A percentile compares a stretch with the other conserved stretches of the same genome.
These are phyloP conservation scores for Diversispora epigaea DNA, from an alignment of 192 early-diverging fungal genomes.

Conservation along the genomic window DNA sequence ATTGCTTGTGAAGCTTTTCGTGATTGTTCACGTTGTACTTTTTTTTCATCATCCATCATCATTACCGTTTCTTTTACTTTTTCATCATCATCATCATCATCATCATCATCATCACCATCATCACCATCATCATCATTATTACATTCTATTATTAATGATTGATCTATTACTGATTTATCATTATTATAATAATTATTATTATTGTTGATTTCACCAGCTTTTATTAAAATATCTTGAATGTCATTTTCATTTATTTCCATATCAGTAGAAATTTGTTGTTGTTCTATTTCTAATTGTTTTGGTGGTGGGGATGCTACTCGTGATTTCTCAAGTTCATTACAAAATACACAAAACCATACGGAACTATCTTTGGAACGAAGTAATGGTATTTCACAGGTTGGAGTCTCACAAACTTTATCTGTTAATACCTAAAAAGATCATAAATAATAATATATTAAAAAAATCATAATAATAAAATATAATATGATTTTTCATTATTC, in stretches of 20 bases:
- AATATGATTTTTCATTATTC: neutral
- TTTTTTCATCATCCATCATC: constrained; percentile 38
- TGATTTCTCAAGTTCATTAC: neutral
- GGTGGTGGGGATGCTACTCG: neutral
- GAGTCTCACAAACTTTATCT: neutral
- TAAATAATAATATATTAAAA: neutral
- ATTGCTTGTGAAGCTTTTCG: constrained; percentile 51
- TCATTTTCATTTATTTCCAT: no score
- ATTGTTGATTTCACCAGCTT: neutral
- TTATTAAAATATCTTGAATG: neutral
- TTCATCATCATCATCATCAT: neutral
- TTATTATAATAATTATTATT: neutral
- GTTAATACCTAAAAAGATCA: constrained; percentile 4
- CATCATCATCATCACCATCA: constrained; percentile 32
- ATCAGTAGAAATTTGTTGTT: neutral
- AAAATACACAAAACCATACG: constrained; percentile 21
- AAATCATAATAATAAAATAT: neutral
- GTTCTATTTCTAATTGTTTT: neutral
- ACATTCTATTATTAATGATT: no score
- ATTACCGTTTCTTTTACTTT: neutral
- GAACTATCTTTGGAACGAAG: constrained; percentile 23
- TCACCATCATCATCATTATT: no score
- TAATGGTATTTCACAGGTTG: constrained; percentile 8
- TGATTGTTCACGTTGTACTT: constrained; percentile 47
- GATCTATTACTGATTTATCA: neutral